phyloP scores from a whole-genome alignment of 2,329 filamentous ascomycete genomes.

The Sclerotiophoma versabilis region DNA sequence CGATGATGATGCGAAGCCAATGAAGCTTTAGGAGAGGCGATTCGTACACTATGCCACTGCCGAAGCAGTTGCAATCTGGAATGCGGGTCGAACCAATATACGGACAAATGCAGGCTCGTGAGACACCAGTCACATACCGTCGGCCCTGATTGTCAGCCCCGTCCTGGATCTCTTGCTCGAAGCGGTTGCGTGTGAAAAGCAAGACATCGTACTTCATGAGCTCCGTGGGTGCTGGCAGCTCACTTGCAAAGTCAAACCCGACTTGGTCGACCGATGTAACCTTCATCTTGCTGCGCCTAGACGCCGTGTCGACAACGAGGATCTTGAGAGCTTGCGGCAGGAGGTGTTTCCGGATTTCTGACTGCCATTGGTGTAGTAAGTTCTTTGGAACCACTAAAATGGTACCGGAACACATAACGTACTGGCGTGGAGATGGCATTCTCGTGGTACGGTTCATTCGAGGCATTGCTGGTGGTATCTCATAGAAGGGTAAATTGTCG shows the following conservation, averaged over 20 bases:
- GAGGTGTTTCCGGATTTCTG: constrained; percentile 82
- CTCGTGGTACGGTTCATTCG: constrained; percentile 53
- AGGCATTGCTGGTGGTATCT: constrained; percentile 50
- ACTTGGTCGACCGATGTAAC: constrained; percentile 11
- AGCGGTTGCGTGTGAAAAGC: constrained; percentile 75
- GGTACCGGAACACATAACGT: constrained; percentile 73
- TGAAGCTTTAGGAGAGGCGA: constrained; percentile 75
- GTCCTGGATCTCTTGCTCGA: constrained; percentile 71
- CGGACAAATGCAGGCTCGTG: constrained; percentile 42
- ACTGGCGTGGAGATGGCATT: constrained; percentile 53
- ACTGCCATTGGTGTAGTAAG: constrained; percentile 81
- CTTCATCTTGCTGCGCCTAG: constrained; percentile 34
- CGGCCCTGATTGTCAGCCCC: constrained; percentile 57
- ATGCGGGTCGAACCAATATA: constrained; percentile 55
- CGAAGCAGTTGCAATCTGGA: constrained; percentile 55
- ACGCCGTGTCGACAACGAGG: constrained; percentile 62
- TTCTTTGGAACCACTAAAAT: constrained; percentile 85
- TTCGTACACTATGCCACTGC: constrained; percentile 54
- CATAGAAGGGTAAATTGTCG: constrained; percentile 49
- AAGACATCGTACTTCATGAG: constrained; percentile 77
- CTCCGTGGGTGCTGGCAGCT: constrained; percentile 64
- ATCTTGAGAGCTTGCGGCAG: constrained; percentile 65
- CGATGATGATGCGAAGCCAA: constrained; percentile 88
- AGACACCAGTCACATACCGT: constrained; percentile 31
- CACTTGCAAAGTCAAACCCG: constrained; percentile 47